Evolutionary conservation across 2,329 filamentous ascomycete genomes (phyloP), one percentile per base, ranked within the genome.

Genomic region (Cercospora brassicicola): DNA sequence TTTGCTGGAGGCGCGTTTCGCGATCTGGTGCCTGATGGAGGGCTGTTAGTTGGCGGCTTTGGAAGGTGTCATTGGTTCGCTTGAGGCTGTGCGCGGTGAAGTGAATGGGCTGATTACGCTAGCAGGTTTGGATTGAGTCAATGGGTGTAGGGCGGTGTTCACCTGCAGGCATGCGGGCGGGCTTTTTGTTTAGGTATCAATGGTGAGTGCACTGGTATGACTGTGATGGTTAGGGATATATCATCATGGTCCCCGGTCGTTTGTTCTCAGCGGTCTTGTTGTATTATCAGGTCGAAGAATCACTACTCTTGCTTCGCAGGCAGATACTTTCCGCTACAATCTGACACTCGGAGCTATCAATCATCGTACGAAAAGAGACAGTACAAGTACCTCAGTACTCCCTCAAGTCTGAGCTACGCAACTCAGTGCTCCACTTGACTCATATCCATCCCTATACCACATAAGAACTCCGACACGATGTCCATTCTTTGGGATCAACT

Each of bases 401-500:
- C 28, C 13, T 59, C 55, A 33, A 36, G 11, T 36, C 55, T 8
- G 55, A 59, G 28, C 31, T 23, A 33, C 55, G 30, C 28, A 36
- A 18, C 28, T 36, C 30, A 59, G n/a, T 59, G 28, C 28, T 59
- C 55, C 36, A 42, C 28, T 8, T 36, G 28, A 36, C 28, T 59
- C 31, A 59, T 23, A 31, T 30, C n/a, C 30, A 13, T 23, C 8
- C 55, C 28, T 13, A 13, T 36, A 36, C 26, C 33, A 20, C n/a
- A 20, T 31, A 28, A 55, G 13, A 3, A 15, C n/a, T 36, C 30
- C 26, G 30, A 30, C 26, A 18, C 15, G 18, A 64, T 67, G 66
- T 63, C 59, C 7, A 67, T 67, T 45, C 66, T 67, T 23, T 64
- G 63, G 53, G 66, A 67, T 57, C 66, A 67, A 61, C 66, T 67